Base-by-base conservation (phyloP, 306 rosid species). In the Hylodesmum podocarpum region DNA sequence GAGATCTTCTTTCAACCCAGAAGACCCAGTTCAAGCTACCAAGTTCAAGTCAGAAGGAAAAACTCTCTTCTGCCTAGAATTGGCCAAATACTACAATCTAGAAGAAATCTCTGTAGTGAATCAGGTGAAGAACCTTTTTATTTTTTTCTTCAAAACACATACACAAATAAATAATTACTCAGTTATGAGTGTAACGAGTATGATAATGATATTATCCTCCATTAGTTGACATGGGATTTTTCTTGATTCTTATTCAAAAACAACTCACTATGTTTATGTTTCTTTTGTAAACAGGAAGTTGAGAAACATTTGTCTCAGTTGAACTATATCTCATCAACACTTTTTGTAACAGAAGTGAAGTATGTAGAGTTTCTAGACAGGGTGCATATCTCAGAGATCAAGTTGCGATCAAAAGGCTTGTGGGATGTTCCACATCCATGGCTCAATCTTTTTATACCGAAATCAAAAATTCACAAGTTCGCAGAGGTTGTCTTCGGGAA, bases 381-480 rank as follows among this genome's bases (percentile, higher is more conserved):
- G 77, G 99, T 95, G 66, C 97, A 95, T 79, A 85, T 81, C 67
- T 89, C 99, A 5, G 99, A 93, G 84, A 82, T 89, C 72, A 88
- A 90, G 83, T 74, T 95, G 84, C 88, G 96, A 71, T 89, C 97
- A 78, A 92, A 89, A 82, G 97, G 91, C 43, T 80, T 92, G 82
- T 95, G 99, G 99, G 97, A 95, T 63, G 86, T 95, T 84, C 97
- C 97, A 68, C 99, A 95, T 63, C 99, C 99, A 21, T 95, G 99
- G 99, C 97, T 95, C 85, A 95, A 95, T 87, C 97, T 95, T 79
- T 86, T 95, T 13, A 79, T 96, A 72, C 99, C 99, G 1, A 83
- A 86, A 79, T 87, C 94, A 87, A 93, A 91, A 78, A 88, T 96
- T 59, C 87, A 91, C 70, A 53, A 64, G 50, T 96, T 96, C 79